Evolutionary conservation across 169 alveolate species (phyloP).

Genomic region (Ichthyophthirius multifiliis): DNA sequence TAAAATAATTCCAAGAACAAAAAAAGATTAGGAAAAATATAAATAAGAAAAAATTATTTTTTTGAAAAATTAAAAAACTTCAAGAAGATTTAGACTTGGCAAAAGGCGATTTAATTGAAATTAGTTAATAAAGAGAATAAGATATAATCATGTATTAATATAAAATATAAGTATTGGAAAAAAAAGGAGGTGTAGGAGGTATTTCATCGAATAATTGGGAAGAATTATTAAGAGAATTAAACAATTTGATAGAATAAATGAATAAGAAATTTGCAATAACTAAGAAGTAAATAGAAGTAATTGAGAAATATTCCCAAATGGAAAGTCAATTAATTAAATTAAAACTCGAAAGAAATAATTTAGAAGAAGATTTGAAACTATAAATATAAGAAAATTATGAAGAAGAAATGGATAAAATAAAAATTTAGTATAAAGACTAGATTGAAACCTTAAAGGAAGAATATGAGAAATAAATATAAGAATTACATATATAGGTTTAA

Average conservation of each 20-base stretch:
- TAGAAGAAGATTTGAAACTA: background rate
- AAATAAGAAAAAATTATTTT: slow-evolving; percentile 35
- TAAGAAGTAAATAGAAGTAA: slow-evolving; percentile 12
- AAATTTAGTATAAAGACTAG: slow-evolving; percentile 1
- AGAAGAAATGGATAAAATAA: slow-evolving; percentile 31
- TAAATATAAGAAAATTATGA: slow-evolving; percentile 24
- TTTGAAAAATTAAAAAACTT: slow-evolving; percentile 31
- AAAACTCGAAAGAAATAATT: slow-evolving; percentile 7
- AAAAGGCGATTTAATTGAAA: slow-evolving; percentile 43
- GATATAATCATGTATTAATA: slow-evolving; percentile 26
- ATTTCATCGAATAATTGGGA: background rate
- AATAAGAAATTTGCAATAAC: slow-evolving; percentile 3
- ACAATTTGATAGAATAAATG: slow-evolving; percentile 1
- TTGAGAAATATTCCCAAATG: slow-evolving; percentile 3
- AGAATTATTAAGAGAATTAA: slow-evolving; percentile 13
- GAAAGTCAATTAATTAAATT: slow-evolving; percentile 21
- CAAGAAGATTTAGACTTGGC: slow-evolving; percentile 38
- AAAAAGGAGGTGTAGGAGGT: background rate
- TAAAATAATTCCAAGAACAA: background rate
- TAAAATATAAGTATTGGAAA: background rate
- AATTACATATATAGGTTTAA: slow-evolving; percentile 16
- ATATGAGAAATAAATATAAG: background rate
- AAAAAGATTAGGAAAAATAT: slow-evolving; percentile 35
- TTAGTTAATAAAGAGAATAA: slow-evolving; percentile 41
- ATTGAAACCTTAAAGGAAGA: background rate